phyloP scores from a whole-genome alignment of 192 early-diverging fungal genomes.

The Mortierella antarctica region DNA sequence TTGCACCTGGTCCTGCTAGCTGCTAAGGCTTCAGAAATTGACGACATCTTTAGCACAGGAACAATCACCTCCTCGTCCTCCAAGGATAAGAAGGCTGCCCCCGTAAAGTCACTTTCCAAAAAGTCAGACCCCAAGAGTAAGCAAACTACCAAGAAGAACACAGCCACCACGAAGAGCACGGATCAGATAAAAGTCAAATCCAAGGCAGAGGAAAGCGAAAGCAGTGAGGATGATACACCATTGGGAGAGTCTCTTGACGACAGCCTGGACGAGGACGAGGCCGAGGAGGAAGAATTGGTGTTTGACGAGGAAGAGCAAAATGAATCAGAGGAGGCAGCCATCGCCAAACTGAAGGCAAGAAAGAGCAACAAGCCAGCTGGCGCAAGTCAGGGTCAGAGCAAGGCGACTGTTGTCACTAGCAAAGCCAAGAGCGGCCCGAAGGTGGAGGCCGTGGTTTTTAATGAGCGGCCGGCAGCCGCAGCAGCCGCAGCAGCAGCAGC shows the following conservation, averaged over 20 bases:
- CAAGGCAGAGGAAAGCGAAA: constrained; percentile 4
- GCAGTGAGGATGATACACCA: not conserved
- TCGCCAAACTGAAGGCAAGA: constrained; percentile 37
- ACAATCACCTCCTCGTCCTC: constrained; percentile 12
- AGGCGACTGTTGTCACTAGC: not conserved
- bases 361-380: constrained; percentile 18
- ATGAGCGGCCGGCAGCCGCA: constrained; percentile 47
- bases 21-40: constrained; percentile 42
- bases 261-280: constrained; percentile 16
- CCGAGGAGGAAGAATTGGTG: constrained; percentile 21
- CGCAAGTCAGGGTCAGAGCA: not conserved
- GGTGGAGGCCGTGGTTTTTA: constrained; percentile 48
- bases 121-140: not conserved
- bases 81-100: not conserved
- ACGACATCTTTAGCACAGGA: constrained; percentile 50
- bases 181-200: not conserved
- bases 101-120: not conserved
- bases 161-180: not conserved
- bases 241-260: constrained; percentile 27
- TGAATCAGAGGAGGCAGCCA: constrained; percentile 42
- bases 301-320: constrained; percentile 50
- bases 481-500: constrained; percentile 43
- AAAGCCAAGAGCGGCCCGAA: constrained; percentile 30
- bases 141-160: constrained; percentile 3
- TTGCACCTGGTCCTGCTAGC: not conserved